Conservation (phyloP, 768 basidiomycete genomes). For the Favolaschia claudopus region DNA sequence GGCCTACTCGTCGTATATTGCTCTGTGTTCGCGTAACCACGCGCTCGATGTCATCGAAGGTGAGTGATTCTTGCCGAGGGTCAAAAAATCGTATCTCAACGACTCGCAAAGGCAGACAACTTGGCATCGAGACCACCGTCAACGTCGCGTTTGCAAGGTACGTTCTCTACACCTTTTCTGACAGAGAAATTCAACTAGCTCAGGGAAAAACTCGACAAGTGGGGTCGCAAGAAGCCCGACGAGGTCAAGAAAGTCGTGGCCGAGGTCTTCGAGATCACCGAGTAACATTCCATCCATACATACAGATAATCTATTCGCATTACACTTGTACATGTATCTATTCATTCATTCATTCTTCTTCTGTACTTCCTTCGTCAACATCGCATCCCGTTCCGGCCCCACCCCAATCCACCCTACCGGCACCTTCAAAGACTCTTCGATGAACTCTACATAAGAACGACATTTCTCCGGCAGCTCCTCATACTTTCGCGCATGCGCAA, state of each 20-base stretch:
- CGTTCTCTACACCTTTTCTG: background rate
- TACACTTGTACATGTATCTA: constrained; percentile 13
- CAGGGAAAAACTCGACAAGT: constrained; percentile 32
- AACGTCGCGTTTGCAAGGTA: constrained; percentile 29
- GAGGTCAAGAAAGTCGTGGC: constrained; percentile 31
- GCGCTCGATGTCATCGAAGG: constrained; percentile 37
- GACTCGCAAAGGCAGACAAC: no score
- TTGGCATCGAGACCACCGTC: constrained; percentile 35
- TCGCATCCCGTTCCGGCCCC: constrained; percentile 85
- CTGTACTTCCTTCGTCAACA: constrained; percentile 49
- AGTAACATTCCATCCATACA: no score
- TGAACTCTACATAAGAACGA: constrained; percentile 85
- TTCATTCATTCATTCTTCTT: constrained; percentile 17
- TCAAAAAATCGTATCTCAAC: no score
- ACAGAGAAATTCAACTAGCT: background rate
- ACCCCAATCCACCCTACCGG: constrained; percentile 94
- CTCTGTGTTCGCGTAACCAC: constrained; percentile 26
- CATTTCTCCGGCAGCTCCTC: constrained; percentile 85
- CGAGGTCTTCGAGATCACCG: constrained; percentile 28
- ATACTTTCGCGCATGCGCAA: constrained; percentile 67
- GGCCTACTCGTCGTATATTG: constrained; percentile 30
- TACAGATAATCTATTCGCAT: constrained; percentile 4
- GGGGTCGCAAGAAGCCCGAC: constrained; percentile 30
- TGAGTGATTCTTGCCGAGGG: no score
- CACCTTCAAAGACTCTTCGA: constrained; percentile 76